Conservation (phyloP, 192 early-diverging fungal genomes). For the Backusella circina region DNA sequence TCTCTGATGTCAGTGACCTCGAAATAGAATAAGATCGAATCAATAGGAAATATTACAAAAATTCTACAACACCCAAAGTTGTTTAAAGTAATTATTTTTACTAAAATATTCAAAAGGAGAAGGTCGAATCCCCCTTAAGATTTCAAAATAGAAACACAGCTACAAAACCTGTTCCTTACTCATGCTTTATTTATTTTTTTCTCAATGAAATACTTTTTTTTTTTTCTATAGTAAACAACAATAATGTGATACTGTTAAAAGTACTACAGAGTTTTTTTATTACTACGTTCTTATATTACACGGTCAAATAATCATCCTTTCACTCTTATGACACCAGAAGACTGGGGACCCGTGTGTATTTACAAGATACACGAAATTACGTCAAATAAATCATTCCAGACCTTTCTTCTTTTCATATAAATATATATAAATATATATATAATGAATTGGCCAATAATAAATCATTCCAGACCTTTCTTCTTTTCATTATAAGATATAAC, state of each 20-base stretch:
- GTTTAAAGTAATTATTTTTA: background rate
- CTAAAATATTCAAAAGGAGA: background rate
- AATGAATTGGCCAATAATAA: too few species aligned
- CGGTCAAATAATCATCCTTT: background rate
- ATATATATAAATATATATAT: too few species aligned
- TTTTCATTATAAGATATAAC: too few species aligned
- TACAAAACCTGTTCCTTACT: background rate
- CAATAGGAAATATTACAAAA: background rate
- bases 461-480: background rate
- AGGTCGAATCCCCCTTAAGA: background rate
- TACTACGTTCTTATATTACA: background rate
- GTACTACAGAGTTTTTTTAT: background rate
- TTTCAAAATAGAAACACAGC: background rate
- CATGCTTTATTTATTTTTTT: background rate
- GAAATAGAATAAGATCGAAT: background rate
- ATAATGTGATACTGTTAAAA: background rate
- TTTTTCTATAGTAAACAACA: background rate
- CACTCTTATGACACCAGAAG: background rate
- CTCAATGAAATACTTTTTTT: background rate
- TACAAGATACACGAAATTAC: background rate
- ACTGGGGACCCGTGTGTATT: background rate
- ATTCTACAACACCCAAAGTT: background rate
- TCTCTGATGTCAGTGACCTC: background rate
- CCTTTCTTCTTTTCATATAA: too few species aligned
- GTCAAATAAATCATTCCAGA: background rate